These are phyloP conservation scores for Blastomyces gilchristii DNA, from an alignment of 2,329 filamentous ascomycete species.

Conservation along the genomic window DNA sequence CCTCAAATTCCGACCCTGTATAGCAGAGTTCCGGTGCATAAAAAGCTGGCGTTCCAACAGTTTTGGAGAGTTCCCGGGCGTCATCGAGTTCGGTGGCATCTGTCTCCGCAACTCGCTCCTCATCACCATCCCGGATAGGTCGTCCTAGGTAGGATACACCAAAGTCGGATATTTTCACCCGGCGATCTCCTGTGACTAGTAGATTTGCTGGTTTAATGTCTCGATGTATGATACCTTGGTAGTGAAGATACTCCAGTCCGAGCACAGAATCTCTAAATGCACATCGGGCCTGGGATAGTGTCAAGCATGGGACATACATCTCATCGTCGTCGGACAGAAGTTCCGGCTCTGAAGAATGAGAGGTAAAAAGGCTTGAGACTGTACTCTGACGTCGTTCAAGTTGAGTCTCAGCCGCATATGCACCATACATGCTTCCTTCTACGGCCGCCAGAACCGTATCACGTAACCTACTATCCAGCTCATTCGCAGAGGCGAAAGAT, in stretches of 20 bases:
- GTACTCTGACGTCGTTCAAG: constrained; percentile 68
- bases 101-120: constrained; percentile 66
- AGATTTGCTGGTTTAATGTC: constrained; percentile 88
- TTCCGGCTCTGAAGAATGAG: constrained; percentile 36
- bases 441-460: constrained; percentile 43
- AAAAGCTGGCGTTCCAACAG: constrained; percentile 92
- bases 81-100: constrained; percentile 84
- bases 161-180: constrained; percentile 97
- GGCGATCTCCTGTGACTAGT: constrained; percentile 71
- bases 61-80: constrained; percentile 93
- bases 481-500: constrained; percentile 43
- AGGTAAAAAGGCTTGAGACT: constrained; percentile 53
- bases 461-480: constrained; percentile 20
- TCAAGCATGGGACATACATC: constrained; percentile 89
- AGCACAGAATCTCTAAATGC: constrained; percentile 89
- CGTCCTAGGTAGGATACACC: constrained; percentile 94
- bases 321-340: constrained; percentile 57
- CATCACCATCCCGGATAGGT: constrained; percentile 71
- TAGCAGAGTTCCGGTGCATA: constrained; percentile 95
- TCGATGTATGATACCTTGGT: constrained; percentile 72
- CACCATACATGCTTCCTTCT: constrained; percentile 67
- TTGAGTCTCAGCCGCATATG: constrained; percentile 50
- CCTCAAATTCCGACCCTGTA: constrained; percentile 56
- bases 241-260: constrained; percentile 86
- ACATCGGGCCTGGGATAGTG: constrained; percentile 66